Conservation (phyloP, 1,139 yeast species). For the Suhomyces yuchorum region DNA sequence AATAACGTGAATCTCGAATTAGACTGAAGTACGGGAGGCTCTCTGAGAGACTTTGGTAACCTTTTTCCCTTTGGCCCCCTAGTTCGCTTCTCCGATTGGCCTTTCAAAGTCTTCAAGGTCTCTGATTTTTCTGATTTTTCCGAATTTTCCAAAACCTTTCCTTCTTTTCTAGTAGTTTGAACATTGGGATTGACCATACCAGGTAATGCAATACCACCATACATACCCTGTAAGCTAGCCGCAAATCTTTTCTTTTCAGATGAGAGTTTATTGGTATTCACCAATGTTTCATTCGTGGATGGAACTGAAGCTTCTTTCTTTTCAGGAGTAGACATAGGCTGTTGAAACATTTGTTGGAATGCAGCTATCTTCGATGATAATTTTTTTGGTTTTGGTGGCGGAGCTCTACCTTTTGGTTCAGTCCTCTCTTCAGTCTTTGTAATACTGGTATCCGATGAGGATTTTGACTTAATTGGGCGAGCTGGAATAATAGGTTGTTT, state of each 20-base stretch:
- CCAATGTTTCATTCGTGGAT: slow-evolving; percentile 4
- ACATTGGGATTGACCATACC: slow-evolving; percentile 56
- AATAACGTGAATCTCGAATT: slow-evolving; percentile 33
- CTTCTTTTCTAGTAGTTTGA: slow-evolving; percentile 37
- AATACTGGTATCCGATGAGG: background rate
- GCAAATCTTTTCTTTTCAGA: slow-evolving; percentile 50
- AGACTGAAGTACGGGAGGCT: slow-evolving; percentile 43
- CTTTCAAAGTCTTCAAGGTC: background rate
- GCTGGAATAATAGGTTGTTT: slow-evolving; percentile 9
- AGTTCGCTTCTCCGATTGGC: slow-evolving; percentile 43
- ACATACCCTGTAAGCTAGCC: slow-evolving; percentile 57
- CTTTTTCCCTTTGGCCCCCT: slow-evolving; percentile 80
- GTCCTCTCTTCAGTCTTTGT: background rate
- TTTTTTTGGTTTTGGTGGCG: slow-evolving; percentile 75
- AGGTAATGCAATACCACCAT: slow-evolving; percentile 63
- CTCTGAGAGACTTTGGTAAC: slow-evolving; percentile 62
- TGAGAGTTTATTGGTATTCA: slow-evolving; percentile 25
- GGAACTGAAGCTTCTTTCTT: background rate
- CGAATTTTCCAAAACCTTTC: slow-evolving; percentile 43
- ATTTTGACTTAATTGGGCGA: slow-evolving; percentile 12
- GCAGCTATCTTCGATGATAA: slow-evolving; percentile 79
- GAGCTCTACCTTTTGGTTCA: slow-evolving; percentile 33
- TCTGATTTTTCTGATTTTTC: background rate
- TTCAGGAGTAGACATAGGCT: slow-evolving; percentile 9
- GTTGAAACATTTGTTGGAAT: slow-evolving; percentile 66